Percentiles rank a stretch among this genome's conserved stretches.
These are phyloP conservation scores for Saccharomycopsis sp. DNA, from an alignment of 805 yeast species.

Conservation along the genomic window DNA sequence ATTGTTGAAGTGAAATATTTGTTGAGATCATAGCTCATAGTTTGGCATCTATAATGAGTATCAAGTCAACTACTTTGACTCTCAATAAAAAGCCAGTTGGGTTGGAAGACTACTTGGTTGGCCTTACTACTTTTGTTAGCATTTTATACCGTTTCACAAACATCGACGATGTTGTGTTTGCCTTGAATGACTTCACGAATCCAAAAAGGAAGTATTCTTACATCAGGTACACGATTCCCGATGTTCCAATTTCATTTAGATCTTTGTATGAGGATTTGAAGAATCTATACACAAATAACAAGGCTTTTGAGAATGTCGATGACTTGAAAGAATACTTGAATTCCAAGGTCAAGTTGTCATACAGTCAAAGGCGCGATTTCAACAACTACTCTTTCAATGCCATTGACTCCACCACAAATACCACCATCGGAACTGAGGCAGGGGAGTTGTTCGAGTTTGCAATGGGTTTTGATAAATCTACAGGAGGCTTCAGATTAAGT, in stretches of 20 bases:
- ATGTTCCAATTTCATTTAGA: conserved; percentile 11
- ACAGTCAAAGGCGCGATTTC: conserved; percentile 18
- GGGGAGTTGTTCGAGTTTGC: conserved; percentile 17
- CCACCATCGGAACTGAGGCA: not conserved
- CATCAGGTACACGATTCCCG: conserved; percentile 18
- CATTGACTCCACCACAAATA: conserved; percentile 2
- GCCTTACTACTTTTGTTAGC: conserved; percentile 15
- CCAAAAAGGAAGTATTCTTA: conserved; percentile 7
- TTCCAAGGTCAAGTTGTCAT: conserved; percentile 13
- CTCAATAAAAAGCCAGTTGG: no score
- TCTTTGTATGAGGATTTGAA: conserved; percentile 5
- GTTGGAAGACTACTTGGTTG: conserved; percentile 4
- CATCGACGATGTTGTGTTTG: conserved; percentile 20
- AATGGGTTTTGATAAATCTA: not conserved
- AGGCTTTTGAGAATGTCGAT: conserved; percentile 6
- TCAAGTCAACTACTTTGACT: no score
- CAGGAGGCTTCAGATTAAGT: conserved; percentile 34
- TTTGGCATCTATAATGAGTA: no score
- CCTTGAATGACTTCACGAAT: conserved; percentile 6
- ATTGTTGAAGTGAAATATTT: no score
- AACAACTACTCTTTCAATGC: conserved; percentile 17
- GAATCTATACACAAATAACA: not conserved
- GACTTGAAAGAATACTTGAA: conserved; percentile 7
- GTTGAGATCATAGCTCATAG: no score
- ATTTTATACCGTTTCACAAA: conserved; percentile 20